A percentile compares a stretch with the other conserved stretches of the same genome.
These are phyloP conservation scores for Lentinus brumalis DNA, from an alignment of 768 basidiomycete genomes.

Conservation along the genomic window DNA sequence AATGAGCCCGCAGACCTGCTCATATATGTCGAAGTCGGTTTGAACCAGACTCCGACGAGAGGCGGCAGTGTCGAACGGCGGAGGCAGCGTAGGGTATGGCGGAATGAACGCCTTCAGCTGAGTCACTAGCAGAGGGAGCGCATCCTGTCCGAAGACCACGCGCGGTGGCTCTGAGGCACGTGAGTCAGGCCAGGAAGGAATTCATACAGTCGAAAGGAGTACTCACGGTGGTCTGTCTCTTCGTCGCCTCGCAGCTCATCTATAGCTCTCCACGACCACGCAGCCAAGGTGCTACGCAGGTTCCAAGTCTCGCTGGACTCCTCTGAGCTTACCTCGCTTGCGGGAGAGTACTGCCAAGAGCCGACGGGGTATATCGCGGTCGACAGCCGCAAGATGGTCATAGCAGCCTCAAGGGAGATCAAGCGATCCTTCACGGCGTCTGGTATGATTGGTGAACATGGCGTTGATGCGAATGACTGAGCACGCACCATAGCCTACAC, in stretches of 20 bases:
- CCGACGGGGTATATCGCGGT: conserved; percentile 73
- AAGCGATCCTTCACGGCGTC: conserved; percentile 73
- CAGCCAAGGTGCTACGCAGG: conserved; percentile 62
- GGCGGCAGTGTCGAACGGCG: conserved; percentile 44
- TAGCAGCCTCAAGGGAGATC: conserved; percentile 66
- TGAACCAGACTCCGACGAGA: conserved; percentile 49
- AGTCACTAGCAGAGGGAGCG: conserved; percentile 62
- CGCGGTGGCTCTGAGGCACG: conserved; percentile 41
- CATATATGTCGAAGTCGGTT: conserved; percentile 71
- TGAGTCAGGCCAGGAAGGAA: not conserved
- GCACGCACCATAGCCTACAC: conserved; percentile 70
- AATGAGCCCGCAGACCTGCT: conserved; percentile 73
- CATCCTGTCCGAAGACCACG: conserved; percentile 61
- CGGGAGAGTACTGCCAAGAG: conserved; percentile 48
- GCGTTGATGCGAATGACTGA: not conserved
- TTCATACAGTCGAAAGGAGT: not conserved
- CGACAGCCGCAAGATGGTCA: conserved; percentile 69
- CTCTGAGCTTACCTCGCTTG: conserved; percentile 23
- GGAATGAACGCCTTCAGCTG: conserved; percentile 63
- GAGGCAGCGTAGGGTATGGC: conserved; percentile 43
- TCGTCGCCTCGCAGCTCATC: conserved; percentile 69
- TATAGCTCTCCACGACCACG: conserved; percentile 80
- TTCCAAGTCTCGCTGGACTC: conserved; percentile 60
- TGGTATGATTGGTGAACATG: conserved; percentile 31
- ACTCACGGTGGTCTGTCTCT: conserved; percentile 41